Percentiles rank a stretch among this genome's conserved stretches.
These are phyloP conservation scores for Verticillium longisporum DNA, from an alignment of 2,329 filamentous ascomycete species.

Conservation along the genomic window DNA sequence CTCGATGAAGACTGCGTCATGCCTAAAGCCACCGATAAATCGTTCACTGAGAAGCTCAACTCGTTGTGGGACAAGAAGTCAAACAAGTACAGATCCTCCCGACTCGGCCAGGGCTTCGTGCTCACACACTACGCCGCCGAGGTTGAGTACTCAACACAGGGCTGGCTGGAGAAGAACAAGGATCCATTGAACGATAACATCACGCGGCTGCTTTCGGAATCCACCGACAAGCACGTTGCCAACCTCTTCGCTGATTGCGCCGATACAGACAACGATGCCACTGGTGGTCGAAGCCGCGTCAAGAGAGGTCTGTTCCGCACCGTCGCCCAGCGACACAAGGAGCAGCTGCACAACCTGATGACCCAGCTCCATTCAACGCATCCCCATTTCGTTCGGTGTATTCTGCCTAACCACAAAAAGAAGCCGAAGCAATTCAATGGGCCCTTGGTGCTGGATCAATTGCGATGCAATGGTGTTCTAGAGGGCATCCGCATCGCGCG, in stretches of 20 bases:
- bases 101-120: constrained; percentile 86
- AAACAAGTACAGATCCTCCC: constrained; percentile 81
- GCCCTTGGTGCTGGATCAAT: constrained; percentile 87
- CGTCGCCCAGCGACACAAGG: constrained; percentile 93
- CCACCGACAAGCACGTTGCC: constrained; percentile 76
- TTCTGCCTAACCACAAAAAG: constrained; percentile 97
- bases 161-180: constrained; percentile 98
- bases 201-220: constrained; percentile 77
- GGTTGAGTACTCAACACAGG: constrained; percentile 91
- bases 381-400: constrained; percentile 96
- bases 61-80: constrained; percentile 95
- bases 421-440: constrained; percentile 87
- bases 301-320: constrained; percentile 98
- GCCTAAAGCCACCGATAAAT: constrained; percentile 96
- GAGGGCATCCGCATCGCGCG: constrained; percentile 96
- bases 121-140: constrained; percentile 97
- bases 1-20: constrained; percentile 97
- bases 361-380: constrained; percentile 89
- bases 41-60: constrained; percentile 97
- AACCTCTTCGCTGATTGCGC: constrained; percentile 83
- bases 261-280: constrained; percentile 70
- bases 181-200: constrained; percentile 97
- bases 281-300: constrained; percentile 67
- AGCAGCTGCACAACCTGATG: constrained; percentile 97
- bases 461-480: constrained; percentile 98